Evolutionary conservation across 2,329 filamentous ascomycete species (phyloP), one percentile per base, ranked within the genome.

Genomic region (Eutypa lata): DNA sequence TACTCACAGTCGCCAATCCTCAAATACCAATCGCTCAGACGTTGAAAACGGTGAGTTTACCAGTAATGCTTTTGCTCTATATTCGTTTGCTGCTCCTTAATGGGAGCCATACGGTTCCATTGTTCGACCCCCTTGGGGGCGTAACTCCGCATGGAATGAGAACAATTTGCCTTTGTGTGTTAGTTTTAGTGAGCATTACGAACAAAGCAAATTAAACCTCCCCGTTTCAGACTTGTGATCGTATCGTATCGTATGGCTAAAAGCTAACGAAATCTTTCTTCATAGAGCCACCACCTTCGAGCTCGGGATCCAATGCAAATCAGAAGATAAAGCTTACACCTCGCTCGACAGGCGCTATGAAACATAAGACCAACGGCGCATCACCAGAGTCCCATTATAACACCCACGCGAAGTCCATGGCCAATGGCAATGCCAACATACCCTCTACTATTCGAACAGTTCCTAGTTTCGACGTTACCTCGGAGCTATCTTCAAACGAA

Each of bases 381-480:
- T 55, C 58, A n/a, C 56, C 58, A 47, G 54, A 60, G 44, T 46
- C 55, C 19, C 61, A 51, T 58, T 63, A 38, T 38, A 38, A 38
- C 35, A 54, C 57, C 40, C 60, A 55, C 49, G 52, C 60, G 21
- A 58, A 53, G 47, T 53, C 53, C 51, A 49, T 53, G 43, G 48
- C 57, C 33, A 59, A 60, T 55, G 59, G 59, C 48, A 65, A 68
- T 43, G 62, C 61, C 53, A 67, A 70, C 50, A 71, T 68, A 57
- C 64, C 70, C 51, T 72, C 74, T 61, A 83, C 81, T 28, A 84
- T 85, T 56, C 79, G 82, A 56, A 76, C 79, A 51, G 81, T 85
- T 37, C 73, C 75, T 38, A 83, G 78, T 69, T 76, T 78, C 64
- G 81, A 84, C 65, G 75, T 70, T 33, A 63, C 67, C 42, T 73